These are phyloP conservation scores for Verticillium tricorpus DNA, from an alignment of 2,329 filamentous ascomycete genomes.

Conservation along the genomic window DNA sequence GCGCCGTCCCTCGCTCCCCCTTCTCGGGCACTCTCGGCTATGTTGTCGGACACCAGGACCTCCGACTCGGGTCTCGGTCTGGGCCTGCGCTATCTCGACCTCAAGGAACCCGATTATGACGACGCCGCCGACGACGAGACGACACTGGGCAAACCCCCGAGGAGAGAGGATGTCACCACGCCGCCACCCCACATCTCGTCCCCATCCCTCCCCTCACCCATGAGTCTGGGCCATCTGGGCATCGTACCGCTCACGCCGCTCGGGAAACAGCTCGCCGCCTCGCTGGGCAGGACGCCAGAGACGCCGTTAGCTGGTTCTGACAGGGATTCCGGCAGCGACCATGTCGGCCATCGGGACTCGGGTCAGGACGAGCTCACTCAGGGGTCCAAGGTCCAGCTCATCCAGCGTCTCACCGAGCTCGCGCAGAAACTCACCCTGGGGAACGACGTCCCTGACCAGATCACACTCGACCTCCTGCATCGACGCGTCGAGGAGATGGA, in stretches of 20 bases:
- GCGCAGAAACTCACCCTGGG: conserved; percentile 30
- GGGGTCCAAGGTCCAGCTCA: conserved; percentile 36
- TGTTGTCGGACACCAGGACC: conserved; percentile 1
- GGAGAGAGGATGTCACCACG: conserved; percentile 1
- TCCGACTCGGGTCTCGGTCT: not conserved
- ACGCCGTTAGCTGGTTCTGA: not conserved
- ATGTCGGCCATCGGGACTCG: not conserved
- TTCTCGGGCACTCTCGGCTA: conserved; percentile 1
- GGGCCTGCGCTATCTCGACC: not conserved
- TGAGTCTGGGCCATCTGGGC: conserved; percentile 22
- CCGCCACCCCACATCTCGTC: conserved; percentile 16
- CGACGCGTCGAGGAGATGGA: conserved; percentile 33
- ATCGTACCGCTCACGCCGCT: conserved; percentile 27
- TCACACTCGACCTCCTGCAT: conserved; percentile 22
- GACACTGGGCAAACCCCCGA: not conserved
- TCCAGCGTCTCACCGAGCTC: conserved; percentile 33
- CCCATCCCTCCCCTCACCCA: conserved; percentile 16
- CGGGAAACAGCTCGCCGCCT: conserved; percentile 21
- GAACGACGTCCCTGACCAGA: conserved; percentile 27
- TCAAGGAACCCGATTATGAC: not conserved
- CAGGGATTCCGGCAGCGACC: conserved; percentile 8
- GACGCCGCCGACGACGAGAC: not conserved
- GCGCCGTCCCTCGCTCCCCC: not conserved
- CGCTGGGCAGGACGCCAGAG: conserved; percentile 9
- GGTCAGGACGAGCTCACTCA: conserved; percentile 14